Base-by-base conservation (phyloP, 352 stramenopile genomes). In the Phytophthora chlamydospora region DNA sequence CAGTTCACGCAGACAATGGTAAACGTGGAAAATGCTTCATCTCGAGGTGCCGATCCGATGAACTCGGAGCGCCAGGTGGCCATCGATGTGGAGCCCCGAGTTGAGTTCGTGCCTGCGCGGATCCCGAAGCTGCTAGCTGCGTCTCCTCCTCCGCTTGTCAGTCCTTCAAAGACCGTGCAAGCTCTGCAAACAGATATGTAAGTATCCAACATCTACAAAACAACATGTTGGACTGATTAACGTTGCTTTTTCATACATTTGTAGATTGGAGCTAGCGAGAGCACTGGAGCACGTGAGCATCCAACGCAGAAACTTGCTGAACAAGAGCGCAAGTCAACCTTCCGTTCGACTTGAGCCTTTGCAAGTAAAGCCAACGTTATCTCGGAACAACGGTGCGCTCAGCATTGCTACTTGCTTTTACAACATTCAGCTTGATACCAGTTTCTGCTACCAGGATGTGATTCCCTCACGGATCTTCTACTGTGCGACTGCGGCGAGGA, bases 401-500 rank as follows among this genome's bases (percentile, higher is more conserved):
- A 29, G 24, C 24, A 29, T 29, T 6, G 24, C 24, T 6, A 29
- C 24, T n/a, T 29, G 24, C 0, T 6, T 29, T 4, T 29, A 29
- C 19, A 36, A 55, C 38, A 1, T 21, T 45, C 24, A 44, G 2
- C 17, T 27, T 43, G 8, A 17, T 12, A 9, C 16, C 6, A 12
- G 61, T 38, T 19, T 36, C 45, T 54, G 51, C 14, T 10, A 58
- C 29, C 29, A 60, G 62, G 47, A 36, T 58, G 41, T 21, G 48
- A 44, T 33, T 60, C 43, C 14, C 50, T 45, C 17, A 71, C 33
- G 0, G 76, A 84, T 24, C 24, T 84, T 3, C 42, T 67, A 40
- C 55, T 86, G 0, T 88, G 80, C 32, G 64, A 66, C 34, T 93
- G 84, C 31, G 78, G 73, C 4, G 71, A 88, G 17, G 84, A 91